phyloP scores from a whole-genome alignment of 805 yeast species.

The Candida golubevii region DNA sequence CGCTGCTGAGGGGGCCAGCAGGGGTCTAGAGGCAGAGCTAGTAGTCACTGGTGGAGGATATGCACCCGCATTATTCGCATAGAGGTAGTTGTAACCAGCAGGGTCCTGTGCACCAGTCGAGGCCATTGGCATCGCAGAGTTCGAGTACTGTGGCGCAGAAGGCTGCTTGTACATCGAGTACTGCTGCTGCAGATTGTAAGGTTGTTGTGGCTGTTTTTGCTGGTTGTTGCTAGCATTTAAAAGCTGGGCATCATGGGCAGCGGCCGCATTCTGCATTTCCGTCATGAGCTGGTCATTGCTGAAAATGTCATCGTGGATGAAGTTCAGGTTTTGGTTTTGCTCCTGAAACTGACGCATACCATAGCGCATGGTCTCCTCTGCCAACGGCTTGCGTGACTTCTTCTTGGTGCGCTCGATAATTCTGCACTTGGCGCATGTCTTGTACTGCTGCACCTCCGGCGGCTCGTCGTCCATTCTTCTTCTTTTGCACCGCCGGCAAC shows the following conservation, averaged over 20 bases:
- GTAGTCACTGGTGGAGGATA: not conserved
- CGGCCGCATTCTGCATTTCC: constrained; percentile 9
- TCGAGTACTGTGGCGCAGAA: not conserved
- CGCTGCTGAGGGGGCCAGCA: constrained; percentile 7
- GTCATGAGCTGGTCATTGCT: constrained; percentile 20
- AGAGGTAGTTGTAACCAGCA: constrained; percentile 9
- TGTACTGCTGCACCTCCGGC: constrained; percentile 51
- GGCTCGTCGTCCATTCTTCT: constrained; percentile 54
- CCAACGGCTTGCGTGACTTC: constrained; percentile 42
- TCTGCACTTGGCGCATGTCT: constrained; percentile 56
- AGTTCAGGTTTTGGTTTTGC: constrained; percentile 31
- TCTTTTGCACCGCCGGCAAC: constrained; percentile 56
- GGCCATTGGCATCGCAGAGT: not conserved
- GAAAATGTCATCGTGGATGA: constrained; percentile 29
- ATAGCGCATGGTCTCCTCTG: constrained; percentile 43
- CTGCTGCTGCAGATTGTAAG: constrained; percentile 10
- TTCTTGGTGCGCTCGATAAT: constrained; percentile 47
- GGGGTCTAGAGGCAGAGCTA: constrained; percentile 1
- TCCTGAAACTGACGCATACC: constrained; percentile 43
- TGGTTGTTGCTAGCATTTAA: constrained; percentile 3
- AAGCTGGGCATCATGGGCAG: constrained; percentile 10
- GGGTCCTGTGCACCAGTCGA: not conserved
- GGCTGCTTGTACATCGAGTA: constrained; percentile 12
- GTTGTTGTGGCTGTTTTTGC: not conserved
- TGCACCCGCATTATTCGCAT: constrained; percentile 1